Base-by-base conservation (phyloP, 2,329 filamentous ascomycete species). In the Verticillium dahliae region DNA sequence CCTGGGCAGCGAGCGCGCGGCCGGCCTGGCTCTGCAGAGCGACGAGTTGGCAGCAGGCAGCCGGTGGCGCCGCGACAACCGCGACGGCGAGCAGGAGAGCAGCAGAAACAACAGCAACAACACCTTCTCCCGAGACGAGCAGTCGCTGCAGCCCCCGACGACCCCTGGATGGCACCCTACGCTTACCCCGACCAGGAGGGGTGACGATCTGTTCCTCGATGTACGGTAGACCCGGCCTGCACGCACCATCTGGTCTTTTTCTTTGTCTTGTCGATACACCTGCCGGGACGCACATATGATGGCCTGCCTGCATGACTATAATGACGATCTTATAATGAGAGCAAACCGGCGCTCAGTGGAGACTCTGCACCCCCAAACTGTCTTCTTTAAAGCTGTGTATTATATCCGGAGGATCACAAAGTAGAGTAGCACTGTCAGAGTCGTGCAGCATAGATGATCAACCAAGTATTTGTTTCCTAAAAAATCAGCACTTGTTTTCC, bases 181-280 rank as follows among this genome's bases (percentile, higher is more conserved):
- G 66, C 69, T 91, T 67, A 91, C 88, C 56, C 89, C 89, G 2
- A 87, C 85, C 61, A 76, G 86, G 63, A 80, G 85, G 57, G 88
- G 89, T 0, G 84, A 88, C 33, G 87, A 90, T 69, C 69, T 91
- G 62, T 88, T 83, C 65, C 69, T 86, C 66, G 81, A 82, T 65
- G 82, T 86, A 64, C 78, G 80, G 63, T 85, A 63, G 60, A 18
- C n/a, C 31, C 37, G 13, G 35, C 2, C 27, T 56, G 6, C 54
- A 13, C 54, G 27, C 13, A 13, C 13, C 27, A 34, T 34, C 27
- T 31, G 5, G 27, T 56, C 31, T 14, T 37, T 34, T 18, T 56
- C 31, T 34, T 56, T 52, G 39, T 7, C 18, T 41, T 41, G 15
- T 14, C 15, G 15, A 52, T 52, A 27, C 22, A 27, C 45, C n/a